Conservation (phyloP, 768 basidiomycete species). For the Mycena vitilis region DNA sequence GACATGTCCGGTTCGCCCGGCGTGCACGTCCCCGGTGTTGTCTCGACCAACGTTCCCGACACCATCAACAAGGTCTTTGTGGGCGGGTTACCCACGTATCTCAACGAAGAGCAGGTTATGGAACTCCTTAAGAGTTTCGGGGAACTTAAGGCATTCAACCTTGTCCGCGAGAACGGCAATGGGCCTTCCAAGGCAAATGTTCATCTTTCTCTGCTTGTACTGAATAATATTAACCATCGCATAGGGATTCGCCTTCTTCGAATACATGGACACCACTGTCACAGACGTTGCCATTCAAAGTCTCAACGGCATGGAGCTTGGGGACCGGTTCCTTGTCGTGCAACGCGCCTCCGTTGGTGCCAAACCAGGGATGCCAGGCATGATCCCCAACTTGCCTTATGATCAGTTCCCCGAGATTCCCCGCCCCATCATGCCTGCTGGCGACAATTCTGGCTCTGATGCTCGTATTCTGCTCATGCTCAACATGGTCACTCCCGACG, state of each 20-base stretch:
- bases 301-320: conserved; percentile 97
- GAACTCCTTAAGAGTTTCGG: conserved; percentile 97
- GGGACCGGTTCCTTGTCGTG: conserved; percentile 94
- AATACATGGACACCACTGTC: conserved; percentile 89
- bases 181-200: conserved; percentile 84
- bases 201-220: neutral
- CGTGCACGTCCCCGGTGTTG: conserved; percentile 91
- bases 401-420: conserved; percentile 88
- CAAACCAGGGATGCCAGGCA: conserved; percentile 74
- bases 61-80: conserved; percentile 99
- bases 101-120: conserved; percentile 99
- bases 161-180: conserved; percentile 93
- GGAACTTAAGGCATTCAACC: conserved; percentile 96
- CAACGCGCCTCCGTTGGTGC: conserved; percentile 97
- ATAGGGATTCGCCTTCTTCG: conserved; percentile 99
- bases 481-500: conserved; percentile 98
- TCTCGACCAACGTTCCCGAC: conserved; percentile 97
- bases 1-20: conserved; percentile 65
- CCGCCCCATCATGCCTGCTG: conserved; percentile 88
- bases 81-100: conserved; percentile 93
- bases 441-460: conserved; percentile 67
- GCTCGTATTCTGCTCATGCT: conserved; percentile 95
- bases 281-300: conserved; percentile 97
- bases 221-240: conserved; percentile 25
- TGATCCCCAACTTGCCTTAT: conserved; percentile 77